Conservation (phyloP, 2,329 filamentous ascomycete species). For the Beauveria bassiana region DNA sequence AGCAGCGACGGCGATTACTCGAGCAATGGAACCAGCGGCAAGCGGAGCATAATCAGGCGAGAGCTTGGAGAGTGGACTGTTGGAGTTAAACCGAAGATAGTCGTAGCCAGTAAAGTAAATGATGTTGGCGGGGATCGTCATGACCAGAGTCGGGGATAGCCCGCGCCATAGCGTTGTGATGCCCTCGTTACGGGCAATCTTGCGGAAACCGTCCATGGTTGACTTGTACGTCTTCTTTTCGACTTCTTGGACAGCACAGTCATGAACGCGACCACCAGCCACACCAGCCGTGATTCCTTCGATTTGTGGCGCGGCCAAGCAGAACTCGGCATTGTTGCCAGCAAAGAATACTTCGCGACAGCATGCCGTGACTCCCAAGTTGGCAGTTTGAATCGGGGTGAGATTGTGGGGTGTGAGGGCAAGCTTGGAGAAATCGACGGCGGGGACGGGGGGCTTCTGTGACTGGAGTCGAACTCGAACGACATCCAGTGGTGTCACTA, state of each 20-base stretch:
- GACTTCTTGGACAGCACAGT: slow-evolving; percentile 82
- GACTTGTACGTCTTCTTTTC: slow-evolving; percentile 79
- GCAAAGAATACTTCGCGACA: slow-evolving; percentile 97
- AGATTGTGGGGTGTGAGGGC: slow-evolving; percentile 49
- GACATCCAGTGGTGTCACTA: slow-evolving; percentile 92
- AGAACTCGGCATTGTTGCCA: slow-evolving; percentile 74
- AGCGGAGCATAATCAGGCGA: slow-evolving; percentile 71
- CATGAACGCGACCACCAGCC: slow-evolving; percentile 48
- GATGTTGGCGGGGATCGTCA: slow-evolving; percentile 92
- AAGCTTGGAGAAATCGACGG: slow-evolving; percentile 48
- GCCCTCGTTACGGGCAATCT: slow-evolving; percentile 93
- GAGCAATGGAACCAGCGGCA: slow-evolving; percentile 68
- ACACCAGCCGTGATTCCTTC: slow-evolving; percentile 37
- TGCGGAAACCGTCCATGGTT: slow-evolving; percentile 83
- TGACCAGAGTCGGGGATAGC: slow-evolving; percentile 84
- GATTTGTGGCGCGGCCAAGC: slow-evolving; percentile 60
- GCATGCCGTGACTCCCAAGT: slow-evolving; percentile 87
- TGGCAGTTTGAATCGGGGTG: slow-evolving; percentile 64
- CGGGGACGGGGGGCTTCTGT: slow-evolving; percentile 48
- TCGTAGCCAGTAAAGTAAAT: slow-evolving; percentile 99
- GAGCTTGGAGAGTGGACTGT: slow-evolving; percentile 60
- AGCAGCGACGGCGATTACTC: slow-evolving; percentile 70
- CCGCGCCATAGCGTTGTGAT: slow-evolving; percentile 83
- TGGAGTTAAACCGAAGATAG: slow-evolving; percentile 69
- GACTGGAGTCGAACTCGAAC: slow-evolving; percentile 92